Base-by-base conservation (phyloP, 768 basidiomycete genomes). In the Podaxis carcinomalis region DNA sequence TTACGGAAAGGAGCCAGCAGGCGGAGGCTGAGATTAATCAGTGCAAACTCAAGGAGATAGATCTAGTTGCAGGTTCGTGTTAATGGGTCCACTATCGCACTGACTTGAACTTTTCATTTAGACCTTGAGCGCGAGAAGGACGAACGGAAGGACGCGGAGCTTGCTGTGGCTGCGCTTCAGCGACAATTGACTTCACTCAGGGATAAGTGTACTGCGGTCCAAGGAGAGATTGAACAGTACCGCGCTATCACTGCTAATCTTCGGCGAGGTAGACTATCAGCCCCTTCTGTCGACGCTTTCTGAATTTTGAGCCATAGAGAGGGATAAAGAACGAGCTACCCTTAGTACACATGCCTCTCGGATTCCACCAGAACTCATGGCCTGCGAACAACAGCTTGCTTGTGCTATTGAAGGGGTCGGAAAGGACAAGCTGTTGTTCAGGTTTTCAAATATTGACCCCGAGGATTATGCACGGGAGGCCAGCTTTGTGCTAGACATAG, bases 351-450 rank as follows among this genome's bases (percentile, higher is more conserved):
- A 86, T 67, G 83, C 84, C 28, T 77, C 81, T 7, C 76, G 74
- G 35, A 71, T 83, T 11, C 71, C 75, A 1, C 83, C 83, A 1
- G 88, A 92, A 65, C 73, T 90, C 25, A 71, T 74, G 2, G 79
- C 73, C 13, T 82, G 82, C 64, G 86, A 91, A 74, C 76, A 77
- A 5, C 73, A 76, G 36, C 73, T 92, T 35, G 80, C 81, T 14
- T 89, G 86, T 69, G 72, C 78, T 14, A 80, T 95, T n/a, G 92
- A 95, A 71, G 92, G 92, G 40, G 82, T 95, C 44, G 85, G 86
- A 66, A 78, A 77, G 37, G 88, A 90, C 69, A 80, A 84, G 51
- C 78, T 95, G 19, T 80, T 94, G 50, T 75, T 95, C 57, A 85
- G 87, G 4, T 94, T 94, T 71, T 80, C 80, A 9, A 74, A 83